Conservation (phyloP, 1,139 yeast genomes). For the Wickerhamomyces sp. region DNA sequence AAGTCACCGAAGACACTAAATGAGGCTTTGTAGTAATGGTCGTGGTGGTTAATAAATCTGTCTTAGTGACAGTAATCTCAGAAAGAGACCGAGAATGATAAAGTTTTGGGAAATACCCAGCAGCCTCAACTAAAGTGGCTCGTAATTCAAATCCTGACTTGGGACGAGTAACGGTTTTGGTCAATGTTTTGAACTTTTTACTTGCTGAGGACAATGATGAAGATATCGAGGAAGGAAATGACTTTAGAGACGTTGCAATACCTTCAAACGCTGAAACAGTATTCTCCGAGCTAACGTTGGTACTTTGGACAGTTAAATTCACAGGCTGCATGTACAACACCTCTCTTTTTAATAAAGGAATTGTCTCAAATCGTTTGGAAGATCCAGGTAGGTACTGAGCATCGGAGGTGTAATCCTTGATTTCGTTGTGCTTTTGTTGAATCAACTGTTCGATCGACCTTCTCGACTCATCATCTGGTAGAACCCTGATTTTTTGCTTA, state of each 20-base stretch:
- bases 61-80: no score
- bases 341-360: slow-evolving; percentile 1
- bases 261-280: no score
- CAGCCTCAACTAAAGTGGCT: neutral
- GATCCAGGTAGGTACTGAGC: neutral
- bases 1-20: neutral
- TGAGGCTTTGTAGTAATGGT: slow-evolving; percentile 3
- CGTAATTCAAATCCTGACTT: slow-evolving; percentile 3
- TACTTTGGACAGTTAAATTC: neutral
- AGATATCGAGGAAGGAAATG: no score
- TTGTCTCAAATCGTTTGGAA: neutral
- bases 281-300: neutral
- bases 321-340: slow-evolving; percentile 2
- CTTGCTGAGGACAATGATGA: no score
- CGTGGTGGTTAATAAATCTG: slow-evolving; percentile 2
- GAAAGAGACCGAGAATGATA: no score
- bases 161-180: slow-evolving; percentile 4
- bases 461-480: neutral
- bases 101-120: slow-evolving; percentile 5
- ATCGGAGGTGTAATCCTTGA: neutral
- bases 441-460: no score
- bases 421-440: neutral
- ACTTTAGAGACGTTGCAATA: no score
- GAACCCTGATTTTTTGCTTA: neutral
- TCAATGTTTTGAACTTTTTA: slow-evolving; percentile 7